phyloP scores from a whole-genome alignment of 208 protist genomes.

The Leptomonas seymouri region DNA sequence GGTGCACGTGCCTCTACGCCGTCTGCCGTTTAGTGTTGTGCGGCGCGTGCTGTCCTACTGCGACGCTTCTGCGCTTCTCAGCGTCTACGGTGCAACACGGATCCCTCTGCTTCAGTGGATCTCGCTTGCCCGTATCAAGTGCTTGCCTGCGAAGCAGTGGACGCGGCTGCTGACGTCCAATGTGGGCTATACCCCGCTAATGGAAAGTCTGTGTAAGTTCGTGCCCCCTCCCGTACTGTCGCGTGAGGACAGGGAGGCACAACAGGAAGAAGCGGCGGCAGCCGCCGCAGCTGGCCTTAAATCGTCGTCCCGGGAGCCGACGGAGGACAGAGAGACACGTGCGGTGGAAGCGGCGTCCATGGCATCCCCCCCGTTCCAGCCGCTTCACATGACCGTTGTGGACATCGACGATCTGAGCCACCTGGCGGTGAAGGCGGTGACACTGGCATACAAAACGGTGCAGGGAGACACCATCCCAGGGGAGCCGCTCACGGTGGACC shows the following conservation, averaged over 20 bases:
- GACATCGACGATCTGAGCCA: slow-evolving; percentile 14
- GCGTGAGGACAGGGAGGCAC: slow-evolving; percentile 21
- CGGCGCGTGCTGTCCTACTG: slow-evolving; percentile 42
- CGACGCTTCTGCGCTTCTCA: slow-evolving; percentile 28
- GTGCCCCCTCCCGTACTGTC: neutral
- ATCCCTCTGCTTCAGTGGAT: slow-evolving; percentile 47
- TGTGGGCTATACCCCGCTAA: slow-evolving; percentile 6
- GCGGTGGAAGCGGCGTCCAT: slow-evolving; percentile 7
- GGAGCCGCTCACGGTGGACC: slow-evolving; percentile 4
- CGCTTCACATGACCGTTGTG: slow-evolving; percentile 13
- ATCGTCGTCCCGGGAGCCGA: neutral
- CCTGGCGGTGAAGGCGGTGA: slow-evolving; percentile 5
- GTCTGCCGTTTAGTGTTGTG: slow-evolving; percentile 46
- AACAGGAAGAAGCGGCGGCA: neutral
- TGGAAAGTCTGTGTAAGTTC: slow-evolving; percentile 3
- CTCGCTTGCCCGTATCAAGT: slow-evolving; percentile 26
- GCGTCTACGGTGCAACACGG: slow-evolving; percentile 30
- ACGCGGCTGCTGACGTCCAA: slow-evolving; percentile 15
- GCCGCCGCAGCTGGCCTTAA: neutral
- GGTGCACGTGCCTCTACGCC: slow-evolving; percentile 14
- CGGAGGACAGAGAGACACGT: neutral
- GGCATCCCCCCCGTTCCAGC: slow-evolving; percentile 6
- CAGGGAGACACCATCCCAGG: neutral
- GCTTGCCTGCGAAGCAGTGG: slow-evolving; percentile 20
- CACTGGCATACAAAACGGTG: slow-evolving; percentile 1